Conservation (phyloP, 176 grass and related monocot genomes). For the Oryza rufipogon region DNA sequence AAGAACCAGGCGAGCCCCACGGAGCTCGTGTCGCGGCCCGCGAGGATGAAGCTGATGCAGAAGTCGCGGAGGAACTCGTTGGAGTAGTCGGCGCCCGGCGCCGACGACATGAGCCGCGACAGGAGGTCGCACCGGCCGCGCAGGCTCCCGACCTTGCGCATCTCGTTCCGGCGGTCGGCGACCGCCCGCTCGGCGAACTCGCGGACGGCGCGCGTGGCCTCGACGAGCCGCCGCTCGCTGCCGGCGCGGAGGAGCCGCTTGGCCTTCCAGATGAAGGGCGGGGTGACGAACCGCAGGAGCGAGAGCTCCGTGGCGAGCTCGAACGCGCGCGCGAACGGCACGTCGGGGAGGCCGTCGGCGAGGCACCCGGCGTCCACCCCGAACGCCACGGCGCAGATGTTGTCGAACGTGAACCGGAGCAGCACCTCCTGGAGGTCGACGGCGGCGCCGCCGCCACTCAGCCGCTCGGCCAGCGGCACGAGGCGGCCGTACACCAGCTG, state of each 20-base stretch:
- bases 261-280: constrained; percentile 82
- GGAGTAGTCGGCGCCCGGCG: constrained; percentile 41
- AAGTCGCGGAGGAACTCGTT: constrained; percentile 86
- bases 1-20: constrained; percentile 92
- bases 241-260: constrained; percentile 61
- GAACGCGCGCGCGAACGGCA: constrained; percentile 86
- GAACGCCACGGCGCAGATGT: constrained; percentile 80
- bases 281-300: constrained; percentile 67
- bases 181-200: constrained; percentile 65
- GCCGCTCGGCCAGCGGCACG: constrained; percentile 44
- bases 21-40: constrained; percentile 93
- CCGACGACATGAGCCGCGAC: constrained; percentile 54
- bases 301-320: constrained; percentile 77
- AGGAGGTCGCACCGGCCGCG: constrained; percentile 62
- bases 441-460: not conserved
- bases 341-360: constrained; percentile 61
- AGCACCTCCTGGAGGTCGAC: constrained; percentile 87
- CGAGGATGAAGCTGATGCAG: constrained; percentile 96
- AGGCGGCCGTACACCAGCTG: constrained; percentile 51
- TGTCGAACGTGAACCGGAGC: constrained; percentile 90
- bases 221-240: constrained; percentile 60
- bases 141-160: constrained; percentile 48
- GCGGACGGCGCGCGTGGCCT: constrained; percentile 52
- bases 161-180: constrained; percentile 55
- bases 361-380: constrained; percentile 77